These are phyloP conservation scores for Barbarea vulgaris DNA, from an alignment of 345 rosid species.

Conservation along the genomic window DNA sequence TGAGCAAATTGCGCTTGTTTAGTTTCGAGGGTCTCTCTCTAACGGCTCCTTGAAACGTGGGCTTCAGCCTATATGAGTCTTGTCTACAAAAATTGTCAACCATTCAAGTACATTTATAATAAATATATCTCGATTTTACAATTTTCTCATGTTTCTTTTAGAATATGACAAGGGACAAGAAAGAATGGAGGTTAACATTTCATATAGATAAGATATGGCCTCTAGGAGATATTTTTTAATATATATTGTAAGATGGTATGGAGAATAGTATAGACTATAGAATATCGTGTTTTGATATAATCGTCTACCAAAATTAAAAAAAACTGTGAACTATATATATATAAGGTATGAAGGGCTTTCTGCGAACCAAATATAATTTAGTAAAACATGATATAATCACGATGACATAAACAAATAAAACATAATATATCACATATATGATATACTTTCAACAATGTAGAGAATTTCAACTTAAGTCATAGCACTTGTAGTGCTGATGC, in stretches of 20 bases:
- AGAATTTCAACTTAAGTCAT: neutral
- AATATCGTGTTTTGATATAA: neutral
- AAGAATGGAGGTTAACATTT: conserved; percentile 2
- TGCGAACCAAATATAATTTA: neutral
- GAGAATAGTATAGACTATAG: neutral
- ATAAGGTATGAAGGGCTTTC: neutral
- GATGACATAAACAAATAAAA: neutral
- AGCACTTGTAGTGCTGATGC: neutral
- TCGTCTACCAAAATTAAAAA: neutral
- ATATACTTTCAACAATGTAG: neutral
- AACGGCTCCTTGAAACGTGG: conserved; percentile 13
- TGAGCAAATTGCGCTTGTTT: neutral
- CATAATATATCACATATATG: neutral
- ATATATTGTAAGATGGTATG: neutral
- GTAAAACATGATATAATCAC: neutral
- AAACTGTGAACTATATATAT: no score
- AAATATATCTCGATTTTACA: neutral
- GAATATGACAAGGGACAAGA: neutral
- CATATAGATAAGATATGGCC: conserved; percentile 1
- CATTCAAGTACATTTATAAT: neutral
- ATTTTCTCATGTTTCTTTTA: neutral
- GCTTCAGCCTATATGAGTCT: neutral
- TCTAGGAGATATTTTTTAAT: neutral
- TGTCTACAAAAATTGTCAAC: neutral
- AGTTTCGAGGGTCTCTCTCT: conserved; percentile 6